Conservation (phyloP, 441 rosid genomes). For the Adansonia gregorii region DNA sequence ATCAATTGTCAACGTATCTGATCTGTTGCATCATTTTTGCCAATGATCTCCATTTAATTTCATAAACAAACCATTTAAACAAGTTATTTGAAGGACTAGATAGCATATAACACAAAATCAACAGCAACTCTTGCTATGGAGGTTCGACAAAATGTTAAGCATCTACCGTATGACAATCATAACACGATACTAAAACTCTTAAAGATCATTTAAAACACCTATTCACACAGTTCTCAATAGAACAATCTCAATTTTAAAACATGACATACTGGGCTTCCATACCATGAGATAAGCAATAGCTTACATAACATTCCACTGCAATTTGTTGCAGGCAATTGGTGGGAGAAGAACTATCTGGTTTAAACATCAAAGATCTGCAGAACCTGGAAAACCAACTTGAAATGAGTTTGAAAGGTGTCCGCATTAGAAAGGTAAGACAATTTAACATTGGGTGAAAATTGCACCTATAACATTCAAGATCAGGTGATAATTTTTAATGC, state of each 20-base stretch:
- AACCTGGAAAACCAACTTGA: slow-evolving; percentile 83
- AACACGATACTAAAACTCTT: background rate
- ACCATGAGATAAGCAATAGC: slow-evolving; percentile 19
- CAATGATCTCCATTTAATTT: background rate
- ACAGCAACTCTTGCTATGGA: background rate
- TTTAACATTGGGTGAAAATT: background rate
- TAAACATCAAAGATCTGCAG: slow-evolving; percentile 60
- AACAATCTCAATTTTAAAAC: background rate
- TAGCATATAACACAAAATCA: background rate
- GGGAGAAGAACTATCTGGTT: slow-evolving; percentile 85
- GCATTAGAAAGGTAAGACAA: slow-evolving; percentile 61
- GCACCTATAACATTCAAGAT: background rate
- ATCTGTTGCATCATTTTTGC: background rate
- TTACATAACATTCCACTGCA: slow-evolving; percentile 13
- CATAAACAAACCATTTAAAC: background rate
- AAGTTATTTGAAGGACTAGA: background rate
- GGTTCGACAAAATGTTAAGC: background rate
- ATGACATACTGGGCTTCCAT: background rate
- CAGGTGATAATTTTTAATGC: background rate
- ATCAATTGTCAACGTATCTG: background rate
- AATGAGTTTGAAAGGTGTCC: slow-evolving; percentile 66
- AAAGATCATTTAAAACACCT: background rate
- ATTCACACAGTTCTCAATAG: background rate
- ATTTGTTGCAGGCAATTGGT: slow-evolving; percentile 58
- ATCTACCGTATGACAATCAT: background rate